phyloP scores from a whole-genome alignment of 73 alveolate species.

The Tetrahymena thermophila region DNA sequence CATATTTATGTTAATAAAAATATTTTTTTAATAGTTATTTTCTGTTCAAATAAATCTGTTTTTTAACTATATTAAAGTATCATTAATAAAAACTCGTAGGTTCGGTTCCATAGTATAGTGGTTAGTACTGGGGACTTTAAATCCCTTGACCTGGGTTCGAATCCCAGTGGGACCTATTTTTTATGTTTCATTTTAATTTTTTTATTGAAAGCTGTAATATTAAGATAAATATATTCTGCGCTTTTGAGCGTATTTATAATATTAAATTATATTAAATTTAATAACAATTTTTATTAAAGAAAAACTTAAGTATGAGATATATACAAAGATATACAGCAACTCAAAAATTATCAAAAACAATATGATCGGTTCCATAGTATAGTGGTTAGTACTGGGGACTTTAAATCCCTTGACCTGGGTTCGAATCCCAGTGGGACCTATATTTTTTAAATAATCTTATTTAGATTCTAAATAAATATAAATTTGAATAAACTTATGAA shows the following conservation, averaged over 20 bases:
- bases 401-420: slow-evolving; percentile 4
- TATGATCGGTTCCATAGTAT: not conserved
- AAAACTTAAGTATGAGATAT: not conserved
- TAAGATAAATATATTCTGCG: too few relatives aligned
- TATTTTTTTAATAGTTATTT: too few relatives aligned
- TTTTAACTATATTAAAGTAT: not conserved
- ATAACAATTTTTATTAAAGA: too few relatives aligned
- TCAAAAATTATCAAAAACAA: not conserved
- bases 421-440: slow-evolving; percentile 6
- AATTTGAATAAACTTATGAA: not conserved
- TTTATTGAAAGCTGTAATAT: too few relatives aligned
- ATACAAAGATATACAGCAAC: not conserved
- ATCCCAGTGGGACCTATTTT: slow-evolving; percentile 1
- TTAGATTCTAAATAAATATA: too few relatives aligned
- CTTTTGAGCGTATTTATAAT: too few relatives aligned
- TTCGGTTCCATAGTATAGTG: not conserved
- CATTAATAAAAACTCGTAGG: not conserved
- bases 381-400: slow-evolving; percentile 3
- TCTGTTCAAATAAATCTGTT: not conserved
- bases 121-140: slow-evolving; percentile 3
- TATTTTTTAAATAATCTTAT: not conserved
- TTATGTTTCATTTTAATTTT: not conserved
- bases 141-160: slow-evolving; percentile 6
- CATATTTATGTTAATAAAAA: too few relatives aligned
- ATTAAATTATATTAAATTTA: too few relatives aligned